These are phyloP conservation scores for Auxenochlorella protothecoides DNA, from an alignment of 139 green algal genomes.

Conservation along the genomic window DNA sequence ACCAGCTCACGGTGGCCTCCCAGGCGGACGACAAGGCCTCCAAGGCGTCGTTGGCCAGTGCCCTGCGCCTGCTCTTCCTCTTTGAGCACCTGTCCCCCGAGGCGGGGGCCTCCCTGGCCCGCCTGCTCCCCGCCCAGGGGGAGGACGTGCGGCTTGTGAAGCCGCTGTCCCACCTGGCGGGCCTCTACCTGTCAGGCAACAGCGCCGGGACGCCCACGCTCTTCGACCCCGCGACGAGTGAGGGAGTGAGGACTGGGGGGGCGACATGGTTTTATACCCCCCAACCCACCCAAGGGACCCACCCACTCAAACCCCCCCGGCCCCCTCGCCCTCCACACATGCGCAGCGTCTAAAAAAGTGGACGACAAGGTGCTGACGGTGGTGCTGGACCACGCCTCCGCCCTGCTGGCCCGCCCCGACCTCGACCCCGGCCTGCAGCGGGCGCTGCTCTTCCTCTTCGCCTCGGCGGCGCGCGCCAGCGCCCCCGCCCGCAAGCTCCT, in stretches of 20 bases:
- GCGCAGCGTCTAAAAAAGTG: constrained; percentile 7
- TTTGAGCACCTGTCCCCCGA: too few species aligned
- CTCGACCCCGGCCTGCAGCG: constrained; percentile 8
- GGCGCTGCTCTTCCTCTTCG: constrained; percentile 7
- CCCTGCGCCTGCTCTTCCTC: too few species aligned
- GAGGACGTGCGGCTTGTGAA: constrained; percentile 16
- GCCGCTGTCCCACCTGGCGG: constrained; percentile 12
- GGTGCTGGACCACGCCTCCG: constrained; percentile 7
- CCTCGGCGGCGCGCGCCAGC: constrained; percentile 12
- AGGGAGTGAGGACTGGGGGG: neutral
- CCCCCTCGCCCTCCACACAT: neutral
- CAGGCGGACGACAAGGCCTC: too few species aligned
- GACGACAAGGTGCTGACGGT: constrained; percentile 16
- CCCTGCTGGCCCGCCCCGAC: constrained; percentile 11
- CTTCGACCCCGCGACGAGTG: constrained; percentile 12
- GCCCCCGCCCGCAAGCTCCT: constrained; percentile 7
- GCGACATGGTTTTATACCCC: neutral
- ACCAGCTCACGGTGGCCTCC: too few species aligned
- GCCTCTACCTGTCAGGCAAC: constrained; percentile 6
- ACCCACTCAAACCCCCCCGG: neutral
- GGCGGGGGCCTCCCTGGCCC: too few species aligned
- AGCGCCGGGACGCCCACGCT: constrained; percentile 25
- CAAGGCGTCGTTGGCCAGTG: too few species aligned
- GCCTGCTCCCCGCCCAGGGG: neutral
- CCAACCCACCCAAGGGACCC: neutral